These are phyloP conservation scores for Taxawa tesnikishii DNA, from an alignment of 2,329 filamentous ascomycete species.

Conservation along the genomic window DNA sequence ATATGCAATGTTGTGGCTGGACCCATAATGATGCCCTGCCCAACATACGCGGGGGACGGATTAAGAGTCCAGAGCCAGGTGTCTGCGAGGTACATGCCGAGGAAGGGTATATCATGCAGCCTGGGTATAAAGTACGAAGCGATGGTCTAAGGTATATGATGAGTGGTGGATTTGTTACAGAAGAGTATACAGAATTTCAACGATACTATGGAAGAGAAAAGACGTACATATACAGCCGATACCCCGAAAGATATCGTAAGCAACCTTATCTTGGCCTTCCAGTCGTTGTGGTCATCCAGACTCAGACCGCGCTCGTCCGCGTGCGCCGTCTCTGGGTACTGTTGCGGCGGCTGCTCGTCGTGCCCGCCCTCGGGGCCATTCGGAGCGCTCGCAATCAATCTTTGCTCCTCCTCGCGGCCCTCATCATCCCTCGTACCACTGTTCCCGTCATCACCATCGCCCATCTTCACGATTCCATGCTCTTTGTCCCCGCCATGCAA, in stretches of 20 bases:
- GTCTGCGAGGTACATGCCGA: constrained; percentile 60
- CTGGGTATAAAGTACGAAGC: constrained; percentile 82
- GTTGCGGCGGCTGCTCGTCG: constrained; percentile 9
- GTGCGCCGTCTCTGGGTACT: not conserved
- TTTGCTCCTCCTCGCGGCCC: constrained; percentile 7
- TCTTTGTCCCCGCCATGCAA: constrained; percentile 53
- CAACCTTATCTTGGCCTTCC: constrained; percentile 50
- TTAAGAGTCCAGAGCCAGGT: constrained; percentile 95
- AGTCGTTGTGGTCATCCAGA: constrained; percentile 33
- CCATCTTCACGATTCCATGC: constrained; percentile 24
- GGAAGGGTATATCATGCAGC: constrained; percentile 74
- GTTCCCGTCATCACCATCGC: constrained; percentile 12
- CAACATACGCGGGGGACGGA: constrained; percentile 91
- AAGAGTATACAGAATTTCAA: too few species aligned
- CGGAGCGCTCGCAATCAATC: constrained; percentile 2
- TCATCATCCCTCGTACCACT: constrained; percentile 15
- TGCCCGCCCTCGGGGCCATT: not conserved
- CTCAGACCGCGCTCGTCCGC: constrained; percentile 18
- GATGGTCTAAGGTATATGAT: constrained; percentile 49
- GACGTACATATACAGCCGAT: constrained; percentile 40
- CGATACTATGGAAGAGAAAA: constrained; percentile 1
- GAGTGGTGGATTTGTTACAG: constrained; percentile 5
- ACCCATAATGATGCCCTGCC: constrained; percentile 98
- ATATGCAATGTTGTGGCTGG: constrained; percentile 91
- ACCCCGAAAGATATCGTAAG: constrained; percentile 47